phyloP scores from a whole-genome alignment of 176 grass and related monocot genomes.

The Alopecurus myosuroides region DNA sequence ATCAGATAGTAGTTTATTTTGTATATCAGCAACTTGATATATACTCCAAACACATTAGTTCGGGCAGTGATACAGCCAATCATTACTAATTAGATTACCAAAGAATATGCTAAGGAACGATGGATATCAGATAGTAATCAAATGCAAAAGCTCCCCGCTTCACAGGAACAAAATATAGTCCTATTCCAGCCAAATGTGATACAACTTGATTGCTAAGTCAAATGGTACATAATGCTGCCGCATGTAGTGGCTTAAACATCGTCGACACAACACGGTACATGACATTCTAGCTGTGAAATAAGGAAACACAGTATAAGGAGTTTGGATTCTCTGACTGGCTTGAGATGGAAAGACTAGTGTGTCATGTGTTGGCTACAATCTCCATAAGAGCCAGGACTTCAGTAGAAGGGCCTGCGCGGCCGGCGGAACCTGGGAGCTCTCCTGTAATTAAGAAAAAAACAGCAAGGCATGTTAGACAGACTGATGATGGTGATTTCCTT shows the following conservation, averaged over 20 bases:
- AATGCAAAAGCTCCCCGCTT: background rate
- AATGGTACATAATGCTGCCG: slow-evolving; percentile 18
- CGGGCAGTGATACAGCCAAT: too few species aligned
- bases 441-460: slow-evolving; percentile 14
- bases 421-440: slow-evolving; percentile 65
- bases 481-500: background rate
- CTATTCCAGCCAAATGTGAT: background rate
- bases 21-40: too few species aligned
- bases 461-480: background rate
- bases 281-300: slow-evolving; percentile 5
- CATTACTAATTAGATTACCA: too few species aligned
- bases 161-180: background rate
- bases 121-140: background rate
- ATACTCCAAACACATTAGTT: background rate
- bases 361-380: background rate
- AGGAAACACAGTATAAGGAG: background rate
- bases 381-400: background rate
- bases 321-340: background rate
- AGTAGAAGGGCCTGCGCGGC: slow-evolving; percentile 49
- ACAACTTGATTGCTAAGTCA: background rate
- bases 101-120: background rate
- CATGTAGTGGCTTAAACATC: background rate
- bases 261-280: background rate
- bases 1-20: too few species aligned
- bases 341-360: background rate